phyloP scores from a whole-genome alignment of 257 asterid genomes.

The Jacaranda copaia region DNA sequence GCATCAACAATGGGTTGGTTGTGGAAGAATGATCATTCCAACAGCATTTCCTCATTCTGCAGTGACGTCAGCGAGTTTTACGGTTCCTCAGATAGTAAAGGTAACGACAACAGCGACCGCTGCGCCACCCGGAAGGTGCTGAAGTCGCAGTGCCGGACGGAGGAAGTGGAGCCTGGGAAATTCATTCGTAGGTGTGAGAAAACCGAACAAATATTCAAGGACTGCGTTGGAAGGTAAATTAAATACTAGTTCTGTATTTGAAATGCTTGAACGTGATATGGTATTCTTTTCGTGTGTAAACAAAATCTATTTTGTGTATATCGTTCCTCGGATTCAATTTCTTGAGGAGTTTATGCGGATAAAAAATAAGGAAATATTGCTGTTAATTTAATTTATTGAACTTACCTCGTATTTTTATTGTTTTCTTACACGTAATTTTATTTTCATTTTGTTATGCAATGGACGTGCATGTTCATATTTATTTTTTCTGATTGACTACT shows the following conservation, averaged over 20 bases:
- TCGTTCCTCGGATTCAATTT: not conserved
- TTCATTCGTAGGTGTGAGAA: slow-evolving; percentile 86
- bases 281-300: not conserved
- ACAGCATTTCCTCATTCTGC: slow-evolving; percentile 35
- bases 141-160: slow-evolving; percentile 73
- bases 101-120: slow-evolving; percentile 38
- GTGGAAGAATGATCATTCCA: slow-evolving; percentile 51
- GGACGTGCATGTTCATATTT: not conserved
- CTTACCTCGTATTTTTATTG: not conserved
- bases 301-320: not conserved
- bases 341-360: not conserved
- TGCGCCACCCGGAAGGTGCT: slow-evolving; percentile 73
- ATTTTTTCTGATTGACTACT: not conserved
- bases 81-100: slow-evolving; percentile 9
- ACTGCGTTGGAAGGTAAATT: slow-evolving; percentile 76
- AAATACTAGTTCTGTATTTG: not conserved
- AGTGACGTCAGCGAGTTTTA: slow-evolving; percentile 29
- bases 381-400: not conserved
- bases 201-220: slow-evolving; percentile 71
- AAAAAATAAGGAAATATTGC: not conserved
- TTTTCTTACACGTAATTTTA: not conserved
- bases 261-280: not conserved
- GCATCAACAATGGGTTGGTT: slow-evolving; percentile 68
- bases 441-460: not conserved
- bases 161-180: slow-evolving; percentile 85